Conservation (phyloP, 108 stramenopile genomes). For the Cyclotella kingstonii region DNA sequence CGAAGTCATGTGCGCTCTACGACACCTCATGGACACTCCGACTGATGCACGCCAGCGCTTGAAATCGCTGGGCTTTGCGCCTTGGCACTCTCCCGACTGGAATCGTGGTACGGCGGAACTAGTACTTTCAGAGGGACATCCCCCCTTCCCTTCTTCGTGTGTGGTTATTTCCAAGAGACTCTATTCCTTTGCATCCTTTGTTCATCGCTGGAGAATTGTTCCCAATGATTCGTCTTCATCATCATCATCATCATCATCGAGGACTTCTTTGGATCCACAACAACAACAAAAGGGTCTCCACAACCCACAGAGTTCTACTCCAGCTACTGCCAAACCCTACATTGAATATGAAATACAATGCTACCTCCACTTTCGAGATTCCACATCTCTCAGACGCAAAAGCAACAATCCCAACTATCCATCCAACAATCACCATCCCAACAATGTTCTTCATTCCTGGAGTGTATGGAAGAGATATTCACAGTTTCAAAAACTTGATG, state of each 20-base stretch:
- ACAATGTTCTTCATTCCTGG: conserved; percentile 27
- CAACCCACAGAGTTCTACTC: not conserved
- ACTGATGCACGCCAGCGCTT: not conserved
- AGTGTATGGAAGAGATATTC: conserved; percentile 43
- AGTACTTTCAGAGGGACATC: not conserved
- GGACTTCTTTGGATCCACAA: not conserved
- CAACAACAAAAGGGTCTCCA: not conserved
- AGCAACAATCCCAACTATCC: not conserved
- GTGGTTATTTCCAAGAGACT: conserved; percentile 17
- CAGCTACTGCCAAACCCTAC: conserved; percentile 10
- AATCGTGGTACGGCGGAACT: conserved; percentile 2
- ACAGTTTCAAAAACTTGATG: conserved; percentile 22
- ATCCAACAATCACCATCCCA: not conserved
- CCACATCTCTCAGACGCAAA: not conserved
- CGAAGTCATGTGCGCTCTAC: conserved; percentile 45
- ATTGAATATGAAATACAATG: conserved; percentile 40
- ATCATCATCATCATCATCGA: not conserved
- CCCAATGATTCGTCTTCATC: too few relatives aligned
- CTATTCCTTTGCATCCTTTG: conserved; percentile 29
- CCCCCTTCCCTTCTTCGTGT: not conserved
- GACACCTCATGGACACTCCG: conserved; percentile 8
- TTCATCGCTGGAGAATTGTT: conserved; percentile 30
- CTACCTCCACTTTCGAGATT: conserved; percentile 14
- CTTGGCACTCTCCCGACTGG: conserved; percentile 29
- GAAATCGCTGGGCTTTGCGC: conserved; percentile 37